Conservation (phyloP, 805 yeast species). For the Suhomyces faveliae region DNA sequence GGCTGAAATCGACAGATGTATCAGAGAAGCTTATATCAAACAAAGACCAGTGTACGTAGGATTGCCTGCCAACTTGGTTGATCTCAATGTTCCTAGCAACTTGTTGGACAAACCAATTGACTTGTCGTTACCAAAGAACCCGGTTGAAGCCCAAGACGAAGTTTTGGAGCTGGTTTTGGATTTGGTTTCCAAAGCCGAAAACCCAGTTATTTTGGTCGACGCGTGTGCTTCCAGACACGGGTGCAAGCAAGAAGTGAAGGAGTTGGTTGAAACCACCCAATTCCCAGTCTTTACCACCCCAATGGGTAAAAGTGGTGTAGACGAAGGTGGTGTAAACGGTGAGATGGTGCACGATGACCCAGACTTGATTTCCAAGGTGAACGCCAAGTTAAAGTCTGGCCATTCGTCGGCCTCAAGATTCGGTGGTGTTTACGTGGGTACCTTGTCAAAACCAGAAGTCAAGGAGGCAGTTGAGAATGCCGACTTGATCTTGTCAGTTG, state of each 20-base stretch:
- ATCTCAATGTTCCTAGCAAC: conserved; percentile 55
- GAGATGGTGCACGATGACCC: conserved; percentile 26
- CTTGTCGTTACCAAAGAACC: conserved; percentile 49
- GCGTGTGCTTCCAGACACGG: conserved; percentile 84
- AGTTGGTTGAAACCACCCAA: conserved; percentile 63
- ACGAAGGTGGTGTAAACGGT: conserved; percentile 50
- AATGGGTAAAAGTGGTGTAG: conserved; percentile 82
- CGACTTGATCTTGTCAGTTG: conserved; percentile 74
- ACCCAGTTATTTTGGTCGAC: conserved; percentile 78
- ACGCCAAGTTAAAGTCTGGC: conserved; percentile 20
- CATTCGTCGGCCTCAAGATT: conserved; percentile 54
- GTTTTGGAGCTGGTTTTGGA: conserved; percentile 41
- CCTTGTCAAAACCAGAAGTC: conserved; percentile 71
- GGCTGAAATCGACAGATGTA: conserved; percentile 67
- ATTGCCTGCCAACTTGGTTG: conserved; percentile 78
- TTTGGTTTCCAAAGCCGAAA: conserved; percentile 55
- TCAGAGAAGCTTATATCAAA: conserved; percentile 64
- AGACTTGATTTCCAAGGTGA: conserved; percentile 20
- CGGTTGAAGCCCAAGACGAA: conserved; percentile 37
- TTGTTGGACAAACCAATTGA: conserved; percentile 65
- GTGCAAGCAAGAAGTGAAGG: conserved; percentile 59
- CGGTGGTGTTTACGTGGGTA: conserved; percentile 85
- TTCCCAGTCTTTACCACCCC: conserved; percentile 86
- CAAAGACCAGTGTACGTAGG: conserved; percentile 85
- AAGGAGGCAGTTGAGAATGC: conserved; percentile 69